These are phyloP conservation scores for Podospora fimiseda DNA, from an alignment of 495 filamentous ascomycete genomes.

Conservation along the genomic window DNA sequence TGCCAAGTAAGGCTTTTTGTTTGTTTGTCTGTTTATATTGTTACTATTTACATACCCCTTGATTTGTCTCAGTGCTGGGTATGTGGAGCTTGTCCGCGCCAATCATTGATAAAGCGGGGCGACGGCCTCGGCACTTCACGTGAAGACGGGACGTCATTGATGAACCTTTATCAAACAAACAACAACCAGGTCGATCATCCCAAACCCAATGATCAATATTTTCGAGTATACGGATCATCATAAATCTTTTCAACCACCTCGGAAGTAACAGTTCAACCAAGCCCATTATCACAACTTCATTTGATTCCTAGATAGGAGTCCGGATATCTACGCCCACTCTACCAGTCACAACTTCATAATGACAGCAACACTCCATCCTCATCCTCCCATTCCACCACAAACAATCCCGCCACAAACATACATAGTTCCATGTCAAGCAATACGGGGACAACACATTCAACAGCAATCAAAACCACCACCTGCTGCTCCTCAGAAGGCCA, in stretches of 20 bases:
- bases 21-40: not conserved
- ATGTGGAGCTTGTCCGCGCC: not conserved
- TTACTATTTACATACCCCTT: slow-evolving; percentile 1
- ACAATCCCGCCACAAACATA: not conserved
- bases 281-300: no score
- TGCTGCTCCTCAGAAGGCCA: not conserved
- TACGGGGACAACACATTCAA: slow-evolving; percentile 4
- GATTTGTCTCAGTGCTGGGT: slow-evolving; percentile 2
- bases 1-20: not conserved
- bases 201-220: no score
- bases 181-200: not conserved
- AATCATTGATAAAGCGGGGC: slow-evolving; percentile 7
- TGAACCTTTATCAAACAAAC: not conserved
- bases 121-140: slow-evolving; percentile 20
- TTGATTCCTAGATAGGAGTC: no score
- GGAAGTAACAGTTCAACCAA: no score
- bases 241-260: no score
- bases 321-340: no score
- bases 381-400: not conserved
- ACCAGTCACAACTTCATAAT: slow-evolving; percentile 1
- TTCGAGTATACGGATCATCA: no score
- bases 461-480: not conserved
- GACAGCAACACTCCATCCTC: slow-evolving; percentile 8
- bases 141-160: slow-evolving; percentile 19
- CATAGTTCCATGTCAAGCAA: slow-evolving; percentile 14